Evolutionary conservation across 2,329 filamentous ascomycete genomes (phyloP).

Genomic region (Hymenoscyphus repandus): DNA sequence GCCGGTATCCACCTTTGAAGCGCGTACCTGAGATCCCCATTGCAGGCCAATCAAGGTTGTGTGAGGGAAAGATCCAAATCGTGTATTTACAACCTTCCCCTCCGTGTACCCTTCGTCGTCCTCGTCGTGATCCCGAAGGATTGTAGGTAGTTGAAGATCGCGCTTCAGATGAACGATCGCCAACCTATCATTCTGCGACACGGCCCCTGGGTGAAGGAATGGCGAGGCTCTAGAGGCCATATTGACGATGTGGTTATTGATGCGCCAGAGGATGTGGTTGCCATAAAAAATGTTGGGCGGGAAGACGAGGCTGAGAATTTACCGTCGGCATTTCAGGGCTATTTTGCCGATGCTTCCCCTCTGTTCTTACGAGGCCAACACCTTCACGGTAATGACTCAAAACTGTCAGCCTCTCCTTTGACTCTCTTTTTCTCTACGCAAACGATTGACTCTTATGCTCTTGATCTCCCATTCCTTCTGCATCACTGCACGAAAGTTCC

Average conservation of each 20-base stretch:
- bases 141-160: constrained; percentile 75
- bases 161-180: constrained; percentile 85
- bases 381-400: background rate
- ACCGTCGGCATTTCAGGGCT: background rate
- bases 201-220: constrained; percentile 67
- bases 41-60: constrained; percentile 70
- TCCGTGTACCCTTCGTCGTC: constrained; percentile 68
- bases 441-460: constrained; percentile 15
- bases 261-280: background rate
- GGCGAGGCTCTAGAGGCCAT: constrained; percentile 50
- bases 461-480: constrained; percentile 13
- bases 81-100: constrained; percentile 79
- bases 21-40: constrained; percentile 89
- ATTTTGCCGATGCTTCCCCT: background rate
- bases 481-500: constrained; percentile 7
- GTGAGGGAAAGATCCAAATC: constrained; percentile 87
- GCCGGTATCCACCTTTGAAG: constrained; percentile 85
- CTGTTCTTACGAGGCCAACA: no score
- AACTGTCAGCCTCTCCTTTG: background rate
- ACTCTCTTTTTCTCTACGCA: background rate
- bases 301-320: constrained; percentile 9
- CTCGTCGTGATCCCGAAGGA: constrained; percentile 57
- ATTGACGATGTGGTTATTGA: constrained; percentile 3
- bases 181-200: constrained; percentile 60
- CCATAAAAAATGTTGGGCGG: background rate